Percentiles rank a stretch among this genome's conserved stretches.
Evolutionary conservation across 1,284 basidiomycete species (phyloP).

Genomic region (Fomitiporia mediterranea): DNA sequence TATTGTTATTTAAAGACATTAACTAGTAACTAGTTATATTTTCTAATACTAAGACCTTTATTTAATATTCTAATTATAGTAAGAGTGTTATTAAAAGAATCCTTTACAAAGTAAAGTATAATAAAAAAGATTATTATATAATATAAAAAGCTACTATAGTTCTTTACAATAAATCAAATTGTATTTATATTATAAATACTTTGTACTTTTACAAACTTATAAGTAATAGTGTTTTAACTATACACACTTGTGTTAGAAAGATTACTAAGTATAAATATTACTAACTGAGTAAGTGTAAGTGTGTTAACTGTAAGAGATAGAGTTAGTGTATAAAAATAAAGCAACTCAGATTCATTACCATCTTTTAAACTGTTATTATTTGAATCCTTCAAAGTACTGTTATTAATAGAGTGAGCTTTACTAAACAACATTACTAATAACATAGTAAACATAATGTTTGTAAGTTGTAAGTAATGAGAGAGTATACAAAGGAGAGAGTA

Average conservation of each 20-base stretch:
- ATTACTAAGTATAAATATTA: background rate
- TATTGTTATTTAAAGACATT: conserved; percentile 3
- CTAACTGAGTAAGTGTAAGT: background rate
- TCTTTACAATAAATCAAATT: background rate
- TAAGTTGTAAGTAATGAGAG: background rate
- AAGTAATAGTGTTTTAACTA: conserved; percentile 3
- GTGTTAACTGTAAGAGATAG: background rate
- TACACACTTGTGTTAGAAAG: conserved; percentile 13
- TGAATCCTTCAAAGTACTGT: background rate
- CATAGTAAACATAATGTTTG: conserved; percentile 5
- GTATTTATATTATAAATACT: background rate
- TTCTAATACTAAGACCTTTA: background rate
- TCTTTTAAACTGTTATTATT: background rate
- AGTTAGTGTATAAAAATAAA: background rate
- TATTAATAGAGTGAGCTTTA: background rate
- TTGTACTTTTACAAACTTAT: background rate
- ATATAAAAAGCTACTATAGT: background rate
- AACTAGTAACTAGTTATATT: conserved; percentile 9
- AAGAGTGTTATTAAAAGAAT: background rate
- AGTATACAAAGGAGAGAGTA: background rate
- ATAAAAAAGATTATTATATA: conserved; percentile 1
- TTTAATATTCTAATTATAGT: background rate
- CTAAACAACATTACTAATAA: background rate
- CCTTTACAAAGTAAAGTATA: background rate
- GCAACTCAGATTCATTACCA: background rate